Evolutionary conservation across 352 stramenopile genomes (phyloP), one percentile per base, ranked within the genome.

Genomic region (Pythium brachiatum): DNA sequence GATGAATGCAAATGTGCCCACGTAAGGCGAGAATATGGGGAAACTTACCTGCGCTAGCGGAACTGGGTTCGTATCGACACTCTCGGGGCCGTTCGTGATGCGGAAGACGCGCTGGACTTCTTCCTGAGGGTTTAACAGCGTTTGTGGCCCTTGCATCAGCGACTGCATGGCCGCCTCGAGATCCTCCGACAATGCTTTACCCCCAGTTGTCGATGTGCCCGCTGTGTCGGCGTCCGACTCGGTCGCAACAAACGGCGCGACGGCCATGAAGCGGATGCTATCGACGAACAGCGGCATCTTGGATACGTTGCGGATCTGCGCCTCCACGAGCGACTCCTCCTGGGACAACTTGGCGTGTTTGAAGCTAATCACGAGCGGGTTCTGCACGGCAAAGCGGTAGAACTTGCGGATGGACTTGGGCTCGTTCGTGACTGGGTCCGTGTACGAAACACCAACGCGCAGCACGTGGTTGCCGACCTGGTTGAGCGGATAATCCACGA

Each of bases 391-490:
- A 50, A 97, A 97, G 0, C 88, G 83, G 61, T 97, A 97, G 56
- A 97, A 97, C 69, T 97, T 97, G 38, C 88, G 88, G 29, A 97
- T 68, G 21, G 85, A 94, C 64, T 95, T 94, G 57, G 71, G 77
- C 59, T 96, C 86, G 13, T 79, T 80, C 21, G 87, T 90, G 31
- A 88, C 46, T 4, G 84, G 84, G 34, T 94, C 85, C 27, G 78
- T 59, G 61, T 94, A 95, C 47, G 76, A 72, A 16, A 95, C 86
- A 4, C 86, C 84, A 0, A 95, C 86, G 9, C 86, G 84, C 7
- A 95, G 68, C 50, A 94, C 88, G 48, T 94, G 86, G 53, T 92
- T 95, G 18, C 85, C 90, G 31, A 94, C 86, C 75, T 97, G 89
- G 54, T 86, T 89, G 7, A 97, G 78, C 21, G 87, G 85, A 58